Evolutionary conservation across 345 rosid genomes (phyloP).

Genomic region (Sonneratia alba): DNA sequence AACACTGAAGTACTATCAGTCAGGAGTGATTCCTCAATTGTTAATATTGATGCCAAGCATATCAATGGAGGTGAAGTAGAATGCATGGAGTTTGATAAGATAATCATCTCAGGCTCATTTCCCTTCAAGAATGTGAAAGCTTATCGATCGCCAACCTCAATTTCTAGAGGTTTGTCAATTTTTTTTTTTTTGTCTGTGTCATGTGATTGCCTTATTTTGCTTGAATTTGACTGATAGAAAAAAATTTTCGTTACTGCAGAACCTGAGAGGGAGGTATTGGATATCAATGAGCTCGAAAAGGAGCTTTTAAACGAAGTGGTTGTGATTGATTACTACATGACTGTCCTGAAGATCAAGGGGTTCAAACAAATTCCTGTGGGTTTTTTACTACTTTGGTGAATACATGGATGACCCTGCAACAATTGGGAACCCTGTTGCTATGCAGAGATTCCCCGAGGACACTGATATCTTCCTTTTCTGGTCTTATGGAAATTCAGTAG

Average conservation of each 20-base stretch:
- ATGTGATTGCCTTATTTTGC: background rate
- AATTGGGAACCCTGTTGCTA: slow-evolving; percentile 58
- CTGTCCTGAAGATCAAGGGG: slow-evolving; percentile 48
- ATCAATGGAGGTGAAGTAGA: slow-evolving; percentile 24
- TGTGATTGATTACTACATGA: slow-evolving; percentile 60
- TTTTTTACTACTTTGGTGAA: slow-evolving; percentile 50
- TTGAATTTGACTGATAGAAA: background rate
- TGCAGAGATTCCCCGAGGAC: slow-evolving; percentile 56
- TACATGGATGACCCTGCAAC: slow-evolving; percentile 60
- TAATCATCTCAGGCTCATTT: slow-evolving; percentile 49
- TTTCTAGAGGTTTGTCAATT: slow-evolving; percentile 26
- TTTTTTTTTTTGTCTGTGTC: background rate
- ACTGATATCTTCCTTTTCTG: slow-evolving; percentile 58
- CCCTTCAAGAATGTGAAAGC: slow-evolving; percentile 37
- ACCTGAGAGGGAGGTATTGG: slow-evolving; percentile 33
- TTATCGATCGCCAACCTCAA: slow-evolving; percentile 33
- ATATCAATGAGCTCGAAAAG: slow-evolving; percentile 39
- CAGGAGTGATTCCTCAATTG: slow-evolving; percentile 25
- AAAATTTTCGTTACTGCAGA: slow-evolving; percentile 19
- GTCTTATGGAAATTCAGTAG: slow-evolving; percentile 50
- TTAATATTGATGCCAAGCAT: slow-evolving; percentile 26
- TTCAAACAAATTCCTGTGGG: slow-evolving; percentile 48
- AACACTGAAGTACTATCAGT: slow-evolving; percentile 42
- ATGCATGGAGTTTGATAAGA: slow-evolving; percentile 44
- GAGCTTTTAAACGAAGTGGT: slow-evolving; percentile 46